Evolutionary conservation across 2,329 filamentous ascomycete genomes (phyloP).

Genomic region (Pyrenochaeta sp.): DNA sequence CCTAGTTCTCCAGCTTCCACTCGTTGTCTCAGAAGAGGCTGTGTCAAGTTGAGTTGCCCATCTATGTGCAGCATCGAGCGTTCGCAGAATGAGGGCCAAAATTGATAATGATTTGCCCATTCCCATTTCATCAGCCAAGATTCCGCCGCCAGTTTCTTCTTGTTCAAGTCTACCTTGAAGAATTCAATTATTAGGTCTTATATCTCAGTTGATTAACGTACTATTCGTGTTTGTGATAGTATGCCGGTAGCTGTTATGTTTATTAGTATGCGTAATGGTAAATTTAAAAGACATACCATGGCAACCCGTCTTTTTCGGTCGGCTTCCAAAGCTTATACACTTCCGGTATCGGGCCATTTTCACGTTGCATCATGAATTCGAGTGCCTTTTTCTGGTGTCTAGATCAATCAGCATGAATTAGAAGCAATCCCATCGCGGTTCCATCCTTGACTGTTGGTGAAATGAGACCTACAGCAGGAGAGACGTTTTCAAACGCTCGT

Average conservation of each 20-base stretch:
- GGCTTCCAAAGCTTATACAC: constrained; percentile 40
- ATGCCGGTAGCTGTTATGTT: constrained; percentile 46
- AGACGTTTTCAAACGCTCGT: constrained; percentile 27
- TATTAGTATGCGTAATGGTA: neutral
- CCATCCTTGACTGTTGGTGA: neutral
- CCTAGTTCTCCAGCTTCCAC: neutral
- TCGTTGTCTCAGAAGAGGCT: neutral
- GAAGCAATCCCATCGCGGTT: neutral
- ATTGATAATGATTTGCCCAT: constrained; percentile 66
- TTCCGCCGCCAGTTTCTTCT: constrained; percentile 32
- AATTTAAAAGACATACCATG: constrained; percentile 20
- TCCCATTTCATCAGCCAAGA: constrained; percentile 68
- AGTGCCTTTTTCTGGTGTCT: constrained; percentile 40
- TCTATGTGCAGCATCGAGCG: constrained; percentile 45
- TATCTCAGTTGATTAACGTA: constrained; percentile 1
- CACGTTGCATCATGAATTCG: constrained; percentile 41
- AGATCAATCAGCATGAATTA: neutral
- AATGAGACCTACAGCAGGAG: constrained; percentile 21
- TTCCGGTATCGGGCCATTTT: constrained; percentile 40
- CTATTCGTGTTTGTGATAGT: constrained; percentile 50
- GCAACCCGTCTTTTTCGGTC: constrained; percentile 24
- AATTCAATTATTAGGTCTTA: neutral
- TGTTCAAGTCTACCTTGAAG: constrained; percentile 15
- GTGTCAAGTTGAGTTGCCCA: constrained; percentile 41
- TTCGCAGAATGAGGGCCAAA: constrained; percentile 59